These are phyloP conservation scores for Fusarium oxysporum DNA, from an alignment of 2,329 filamentous ascomycete species.

Conservation along the genomic window DNA sequence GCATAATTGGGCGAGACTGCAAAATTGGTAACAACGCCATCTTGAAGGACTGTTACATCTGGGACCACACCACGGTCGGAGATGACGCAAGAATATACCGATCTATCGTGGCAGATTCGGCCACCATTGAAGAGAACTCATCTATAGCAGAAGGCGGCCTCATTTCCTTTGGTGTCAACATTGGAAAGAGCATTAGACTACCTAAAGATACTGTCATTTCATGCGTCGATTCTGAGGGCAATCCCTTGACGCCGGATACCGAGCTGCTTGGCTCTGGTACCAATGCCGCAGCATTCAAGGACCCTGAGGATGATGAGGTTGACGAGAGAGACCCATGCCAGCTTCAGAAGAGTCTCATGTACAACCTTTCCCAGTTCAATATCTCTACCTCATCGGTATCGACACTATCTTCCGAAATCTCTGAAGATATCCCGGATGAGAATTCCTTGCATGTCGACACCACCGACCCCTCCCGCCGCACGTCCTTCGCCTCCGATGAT, in stretches of 20 bases:
- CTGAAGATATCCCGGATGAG: conserved; percentile 74
- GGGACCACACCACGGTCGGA: conserved; percentile 84
- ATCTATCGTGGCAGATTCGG: conserved; percentile 81
- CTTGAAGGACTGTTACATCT: conserved; percentile 85
- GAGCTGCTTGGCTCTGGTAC: conserved; percentile 61
- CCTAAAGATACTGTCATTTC: conserved; percentile 51
- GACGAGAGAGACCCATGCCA: conserved; percentile 62
- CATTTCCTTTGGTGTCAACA: conserved; percentile 80
- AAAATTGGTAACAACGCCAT: conserved; percentile 86
- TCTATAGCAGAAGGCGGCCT: conserved; percentile 78
- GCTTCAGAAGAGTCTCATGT: conserved; percentile 67
- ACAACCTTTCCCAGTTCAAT: conserved; percentile 64
- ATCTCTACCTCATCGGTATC: conserved; percentile 68
- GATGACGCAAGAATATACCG: conserved; percentile 78
- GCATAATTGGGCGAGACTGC: conserved; percentile 85
- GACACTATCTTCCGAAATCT: conserved; percentile 72
- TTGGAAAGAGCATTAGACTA: conserved; percentile 71
- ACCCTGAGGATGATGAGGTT: conserved; percentile 62
- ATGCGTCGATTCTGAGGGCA: conserved; percentile 52
- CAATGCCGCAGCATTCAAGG: conserved; percentile 62
- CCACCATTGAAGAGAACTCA: conserved; percentile 76
- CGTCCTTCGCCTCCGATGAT: conserved; percentile 79
- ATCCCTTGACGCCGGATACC: conserved; percentile 55
- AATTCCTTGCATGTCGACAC: conserved; percentile 61
- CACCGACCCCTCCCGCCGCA: conserved; percentile 71